A percentile compares a stretch with the other conserved stretches of the same genome.
phyloP scores from a whole-genome alignment of 257 asterid species.

The Datura wrightii region DNA sequence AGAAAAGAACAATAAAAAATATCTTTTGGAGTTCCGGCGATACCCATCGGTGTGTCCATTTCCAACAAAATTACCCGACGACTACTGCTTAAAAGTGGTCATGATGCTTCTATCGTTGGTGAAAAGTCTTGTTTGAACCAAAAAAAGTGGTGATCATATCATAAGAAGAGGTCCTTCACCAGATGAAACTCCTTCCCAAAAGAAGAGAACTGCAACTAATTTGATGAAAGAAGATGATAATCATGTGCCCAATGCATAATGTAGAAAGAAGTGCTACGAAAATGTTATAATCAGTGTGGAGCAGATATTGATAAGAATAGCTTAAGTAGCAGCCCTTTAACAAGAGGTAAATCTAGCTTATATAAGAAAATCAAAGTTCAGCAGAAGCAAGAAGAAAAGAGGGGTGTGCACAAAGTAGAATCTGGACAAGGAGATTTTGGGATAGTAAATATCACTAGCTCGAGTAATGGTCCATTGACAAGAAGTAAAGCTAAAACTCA shows the following conservation, averaged over 20 bases:
- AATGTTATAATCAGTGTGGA: background rate
- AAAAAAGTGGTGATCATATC: slow-evolving; percentile 13
- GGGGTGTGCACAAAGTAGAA: background rate
- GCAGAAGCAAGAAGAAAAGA: no score
- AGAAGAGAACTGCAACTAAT: background rate
- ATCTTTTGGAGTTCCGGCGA: no score
- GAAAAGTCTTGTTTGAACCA: slow-evolving; percentile 32
- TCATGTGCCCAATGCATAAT: background rate
- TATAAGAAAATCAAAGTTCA: background rate
- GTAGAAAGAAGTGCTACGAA: slow-evolving; percentile 20
- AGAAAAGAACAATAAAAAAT: no score
- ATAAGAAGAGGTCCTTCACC: slow-evolving; percentile 28
- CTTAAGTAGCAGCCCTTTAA: slow-evolving; percentile 39
- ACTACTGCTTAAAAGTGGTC: slow-evolving; percentile 33
- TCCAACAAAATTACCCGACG: background rate
- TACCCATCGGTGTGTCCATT: no score
- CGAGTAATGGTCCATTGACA: slow-evolving; percentile 24
- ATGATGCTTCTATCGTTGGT: slow-evolving; percentile 11
- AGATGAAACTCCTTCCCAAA: slow-evolving; percentile 28
- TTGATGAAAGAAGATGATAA: slow-evolving; percentile 9
- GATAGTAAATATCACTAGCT: background rate
- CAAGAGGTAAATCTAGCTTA: slow-evolving; percentile 50
- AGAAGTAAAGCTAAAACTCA: slow-evolving; percentile 14
- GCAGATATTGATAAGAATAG: background rate
- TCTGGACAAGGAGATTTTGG: background rate